These are phyloP conservation scores for Delitschia confertaspora DNA, from an alignment of 495 filamentous ascomycete species.

Conservation along the genomic window DNA sequence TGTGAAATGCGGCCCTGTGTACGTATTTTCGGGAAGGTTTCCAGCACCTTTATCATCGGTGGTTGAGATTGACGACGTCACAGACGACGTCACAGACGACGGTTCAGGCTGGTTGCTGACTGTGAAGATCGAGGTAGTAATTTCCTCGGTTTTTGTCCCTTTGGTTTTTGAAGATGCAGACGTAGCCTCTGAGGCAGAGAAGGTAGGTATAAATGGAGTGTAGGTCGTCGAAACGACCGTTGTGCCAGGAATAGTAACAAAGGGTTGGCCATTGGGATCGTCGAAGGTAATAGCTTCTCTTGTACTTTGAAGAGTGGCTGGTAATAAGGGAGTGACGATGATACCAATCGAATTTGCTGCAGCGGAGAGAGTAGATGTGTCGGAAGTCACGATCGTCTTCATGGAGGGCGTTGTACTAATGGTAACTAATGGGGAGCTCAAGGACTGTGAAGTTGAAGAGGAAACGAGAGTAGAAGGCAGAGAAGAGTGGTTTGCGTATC, in stretches of 20 bases:
- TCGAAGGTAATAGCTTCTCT: conserved; percentile 12
- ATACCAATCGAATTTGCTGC: neutral
- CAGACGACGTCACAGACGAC: neutral
- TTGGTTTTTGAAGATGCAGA: conserved; percentile 9
- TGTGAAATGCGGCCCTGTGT: too few relatives aligned
- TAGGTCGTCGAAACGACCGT: conserved; percentile 10
- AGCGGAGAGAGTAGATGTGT: neutral
- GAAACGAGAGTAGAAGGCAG: too few relatives aligned
- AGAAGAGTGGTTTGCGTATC: too few relatives aligned
- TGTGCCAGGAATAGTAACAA: conserved; percentile 2
- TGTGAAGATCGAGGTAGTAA: neutral
- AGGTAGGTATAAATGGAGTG: conserved; percentile 4
- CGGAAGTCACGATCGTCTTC: neutral
- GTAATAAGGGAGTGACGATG: conserved; percentile 11
- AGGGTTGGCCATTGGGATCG: conserved; percentile 10
- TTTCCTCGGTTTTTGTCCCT: too few relatives aligned
- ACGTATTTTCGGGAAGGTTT: neutral
- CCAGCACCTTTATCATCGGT: neutral
- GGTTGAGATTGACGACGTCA: neutral
- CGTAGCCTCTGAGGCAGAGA: neutral
- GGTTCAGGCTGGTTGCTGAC: neutral
- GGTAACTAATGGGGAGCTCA: neutral
- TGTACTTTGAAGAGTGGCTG: conserved; percentile 2
- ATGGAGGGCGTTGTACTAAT: neutral
- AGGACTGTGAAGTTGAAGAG: too few relatives aligned